Evolutionary conservation across 2,329 filamentous ascomycete genomes (phyloP).

Genomic region (Orbilia brochopaga): DNA sequence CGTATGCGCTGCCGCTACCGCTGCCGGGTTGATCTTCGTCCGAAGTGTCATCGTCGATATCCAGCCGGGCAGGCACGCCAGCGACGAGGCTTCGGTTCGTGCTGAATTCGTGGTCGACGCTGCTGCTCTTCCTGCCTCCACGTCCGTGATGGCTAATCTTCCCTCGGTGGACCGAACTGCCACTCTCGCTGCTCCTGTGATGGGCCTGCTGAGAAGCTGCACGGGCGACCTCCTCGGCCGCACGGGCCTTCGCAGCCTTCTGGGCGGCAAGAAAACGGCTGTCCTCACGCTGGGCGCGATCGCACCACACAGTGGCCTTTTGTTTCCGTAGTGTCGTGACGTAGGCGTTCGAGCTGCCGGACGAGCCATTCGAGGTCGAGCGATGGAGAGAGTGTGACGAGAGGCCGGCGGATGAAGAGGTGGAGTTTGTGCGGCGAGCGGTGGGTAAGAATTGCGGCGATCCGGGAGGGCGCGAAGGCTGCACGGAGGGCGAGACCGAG

Average conservation of each 20-base stretch:
- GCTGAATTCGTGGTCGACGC: conserved; percentile 52
- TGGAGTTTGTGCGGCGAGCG: conserved; percentile 43
- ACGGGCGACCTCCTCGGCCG: conserved; percentile 73
- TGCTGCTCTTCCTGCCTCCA: conserved; percentile 47
- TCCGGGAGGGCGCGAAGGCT: conserved; percentile 6
- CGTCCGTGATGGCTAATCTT: conserved; percentile 48
- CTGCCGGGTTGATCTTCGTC: conserved; percentile 46
- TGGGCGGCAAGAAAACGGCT: conserved; percentile 81
- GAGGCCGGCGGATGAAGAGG: conserved; percentile 18
- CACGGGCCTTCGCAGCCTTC: conserved; percentile 83
- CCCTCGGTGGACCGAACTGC: conserved; percentile 50
- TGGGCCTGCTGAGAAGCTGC: conserved; percentile 45
- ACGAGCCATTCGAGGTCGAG: conserved; percentile 43
- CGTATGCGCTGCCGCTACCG: conserved; percentile 39
- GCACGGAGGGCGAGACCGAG: conserved; percentile 33
- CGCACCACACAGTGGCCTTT: conserved; percentile 98
- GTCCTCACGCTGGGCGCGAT: conserved; percentile 90
- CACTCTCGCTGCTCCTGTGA: conserved; percentile 41
- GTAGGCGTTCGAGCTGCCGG: conserved; percentile 69
- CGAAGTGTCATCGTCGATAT: conserved; percentile 48
- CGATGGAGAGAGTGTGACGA: conserved; percentile 24
- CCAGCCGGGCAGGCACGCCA: conserved; percentile 33
- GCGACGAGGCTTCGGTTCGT: conserved; percentile 51
- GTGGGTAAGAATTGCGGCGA: conserved; percentile 19
- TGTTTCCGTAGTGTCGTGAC: conserved; percentile 95